Evolutionary conservation across 495 filamentous ascomycete species (phyloP).

Genomic region (Endocarpon pusillum): DNA sequence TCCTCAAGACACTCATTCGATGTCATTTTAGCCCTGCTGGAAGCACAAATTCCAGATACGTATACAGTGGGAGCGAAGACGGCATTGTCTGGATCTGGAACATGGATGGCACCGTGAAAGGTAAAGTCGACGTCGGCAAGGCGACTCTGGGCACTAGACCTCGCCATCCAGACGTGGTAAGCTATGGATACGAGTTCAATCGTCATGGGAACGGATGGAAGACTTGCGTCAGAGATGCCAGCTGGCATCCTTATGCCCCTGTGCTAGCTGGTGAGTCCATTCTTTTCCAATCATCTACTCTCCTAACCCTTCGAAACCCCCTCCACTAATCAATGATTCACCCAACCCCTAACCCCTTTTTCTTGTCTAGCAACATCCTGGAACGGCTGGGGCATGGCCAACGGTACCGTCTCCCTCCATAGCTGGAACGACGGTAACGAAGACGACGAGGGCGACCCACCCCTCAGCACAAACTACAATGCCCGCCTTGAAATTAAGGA

Average conservation of each 20-base stretch:
- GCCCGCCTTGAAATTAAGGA: slow-evolving; percentile 22
- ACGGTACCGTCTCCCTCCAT: slow-evolving; percentile 61
- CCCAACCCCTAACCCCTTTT: slow-evolving; percentile 1
- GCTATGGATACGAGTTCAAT: slow-evolving; percentile 20
- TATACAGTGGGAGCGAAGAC: slow-evolving; percentile 79
- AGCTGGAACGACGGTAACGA: slow-evolving; percentile 51
- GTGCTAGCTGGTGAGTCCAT: slow-evolving; percentile 62
- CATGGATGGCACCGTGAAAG: slow-evolving; percentile 75
- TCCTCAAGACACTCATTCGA: slow-evolving; percentile 76
- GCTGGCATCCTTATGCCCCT: slow-evolving; percentile 86
- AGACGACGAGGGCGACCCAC: slow-evolving; percentile 47
- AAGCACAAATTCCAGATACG: slow-evolving; percentile 80
- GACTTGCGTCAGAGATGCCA: slow-evolving; percentile 81
- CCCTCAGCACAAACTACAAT: slow-evolving; percentile 42
- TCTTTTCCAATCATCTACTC: slow-evolving; percentile 1
- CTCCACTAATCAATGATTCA: not conserved
- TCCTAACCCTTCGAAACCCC: not conserved
- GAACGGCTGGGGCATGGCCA: slow-evolving; percentile 53
- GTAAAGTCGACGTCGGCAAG: slow-evolving; percentile 54
- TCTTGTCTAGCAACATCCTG: slow-evolving; percentile 61
- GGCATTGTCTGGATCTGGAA: slow-evolving; percentile 87
- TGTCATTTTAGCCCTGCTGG: slow-evolving; percentile 89
- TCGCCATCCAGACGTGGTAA: slow-evolving; percentile 26
- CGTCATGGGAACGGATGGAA: slow-evolving; percentile 37
- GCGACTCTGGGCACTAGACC: slow-evolving; percentile 47